Base-by-base conservation (phyloP, 257 asterid genomes). In the Solanum chmielewskii region DNA sequence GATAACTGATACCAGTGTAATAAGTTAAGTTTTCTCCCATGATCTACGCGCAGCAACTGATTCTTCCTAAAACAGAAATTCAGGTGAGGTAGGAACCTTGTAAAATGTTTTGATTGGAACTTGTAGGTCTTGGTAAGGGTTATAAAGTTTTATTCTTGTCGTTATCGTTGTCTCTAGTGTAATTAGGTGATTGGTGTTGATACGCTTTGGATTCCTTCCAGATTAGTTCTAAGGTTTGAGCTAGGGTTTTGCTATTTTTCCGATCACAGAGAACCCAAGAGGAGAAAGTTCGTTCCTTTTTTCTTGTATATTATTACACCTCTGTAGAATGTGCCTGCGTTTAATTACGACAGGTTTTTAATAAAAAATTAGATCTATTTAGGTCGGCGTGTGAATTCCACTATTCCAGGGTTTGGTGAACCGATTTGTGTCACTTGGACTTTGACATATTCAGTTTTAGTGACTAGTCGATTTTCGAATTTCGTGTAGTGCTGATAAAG, bases 21-120 rank as follows among this genome's bases (percentile, higher is more conserved):
- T 94, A 97, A 83, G 99, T 94, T 29, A 97, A 86, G 84, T 97
- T 97, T 89, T 97, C 99, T 1, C 99, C 99, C 98, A 96, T 2
- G 99, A 93, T 31, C 99, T 94, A 88, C 99, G 99, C 90, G 93
- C 96, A 21, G 90, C 93, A 66, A 64, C 1, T 80, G 98, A 86
- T 69, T 97, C 99, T 66, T 97, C 99, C 81, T 90, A 92, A 90
- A 97, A 97, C 12, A 97, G 98, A 88, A 86, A 97, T 75, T 97
- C 99, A 10, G 98, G 99, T 9, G 98, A 83, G 37, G 97, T 88
- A 27, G 99, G 98, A 44, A 96, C 93, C 86, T 93, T 89, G 95
- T 95, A 97, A 2, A 93, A 69, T 82, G 95, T 88, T 89, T 90
- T 90, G 2, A 91, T 49, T 9, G 99, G 98, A 87, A 92, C 87